Conservation (phyloP, 1,284 basidiomycete species). For the Cystobasidiaceae sp. region DNA sequence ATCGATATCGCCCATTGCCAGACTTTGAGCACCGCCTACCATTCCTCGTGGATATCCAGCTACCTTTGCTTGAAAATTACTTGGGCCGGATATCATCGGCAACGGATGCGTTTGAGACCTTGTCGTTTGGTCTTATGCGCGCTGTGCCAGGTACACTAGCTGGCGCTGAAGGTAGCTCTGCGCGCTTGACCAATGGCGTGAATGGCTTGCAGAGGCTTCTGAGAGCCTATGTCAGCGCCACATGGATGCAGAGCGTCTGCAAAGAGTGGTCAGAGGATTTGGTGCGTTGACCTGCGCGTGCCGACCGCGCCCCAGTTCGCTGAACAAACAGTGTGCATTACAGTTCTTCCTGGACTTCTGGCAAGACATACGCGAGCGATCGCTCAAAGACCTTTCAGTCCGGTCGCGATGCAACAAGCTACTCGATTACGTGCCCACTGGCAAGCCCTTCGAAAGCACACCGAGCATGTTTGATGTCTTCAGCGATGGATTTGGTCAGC, state of each 20-base stretch:
- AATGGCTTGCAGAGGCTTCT: constrained; percentile 73
- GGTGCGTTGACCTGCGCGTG: too few relatives aligned
- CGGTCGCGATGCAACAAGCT: neutral
- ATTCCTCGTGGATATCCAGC: constrained; percentile 77
- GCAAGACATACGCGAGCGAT: constrained; percentile 58
- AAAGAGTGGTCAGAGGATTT: constrained; percentile 77
- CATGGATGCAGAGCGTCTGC: constrained; percentile 63
- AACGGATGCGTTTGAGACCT: constrained; percentile 85
- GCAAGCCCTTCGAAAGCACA: neutral
- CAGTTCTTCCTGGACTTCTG: constrained; percentile 87
- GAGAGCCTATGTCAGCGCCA: constrained; percentile 73
- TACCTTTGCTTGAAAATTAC: constrained; percentile 76
- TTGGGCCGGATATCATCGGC: constrained; percentile 70
- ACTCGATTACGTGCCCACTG: neutral
- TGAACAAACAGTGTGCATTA: neutral
- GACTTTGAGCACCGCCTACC: constrained; percentile 67
- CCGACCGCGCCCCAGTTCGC: neutral
- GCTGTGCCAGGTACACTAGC: constrained; percentile 80
- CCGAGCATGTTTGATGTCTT: constrained; percentile 67
- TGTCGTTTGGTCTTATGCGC: constrained; percentile 78
- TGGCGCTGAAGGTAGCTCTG: constrained; percentile 50
- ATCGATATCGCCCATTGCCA: constrained; percentile 83
- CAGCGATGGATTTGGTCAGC: constrained; percentile 57
- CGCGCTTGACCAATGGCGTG: constrained; percentile 65
- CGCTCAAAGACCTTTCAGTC: neutral